Evolutionary conservation across 257 asterid genomes (phyloP).

Genomic region (Henckelia pumila): DNA sequence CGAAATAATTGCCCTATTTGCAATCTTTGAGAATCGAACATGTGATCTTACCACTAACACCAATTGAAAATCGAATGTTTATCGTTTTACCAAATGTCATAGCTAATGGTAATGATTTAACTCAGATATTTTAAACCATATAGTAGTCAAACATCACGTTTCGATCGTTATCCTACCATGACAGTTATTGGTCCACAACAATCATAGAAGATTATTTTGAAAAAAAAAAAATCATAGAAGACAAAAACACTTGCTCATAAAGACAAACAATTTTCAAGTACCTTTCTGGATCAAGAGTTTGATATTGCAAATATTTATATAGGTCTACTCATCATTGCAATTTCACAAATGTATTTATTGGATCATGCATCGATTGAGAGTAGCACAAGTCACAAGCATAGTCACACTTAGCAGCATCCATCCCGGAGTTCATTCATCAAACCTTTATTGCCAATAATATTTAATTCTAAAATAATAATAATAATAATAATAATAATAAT

Average conservation of each 20-base stretch:
- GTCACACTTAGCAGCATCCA: conserved; percentile 9
- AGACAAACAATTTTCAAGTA: conserved; percentile 14
- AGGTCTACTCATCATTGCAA: conserved; percentile 7
- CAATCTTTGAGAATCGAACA: too few species aligned
- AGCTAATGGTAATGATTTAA: too few species aligned
- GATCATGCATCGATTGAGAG: background rate
- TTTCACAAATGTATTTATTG: background rate
- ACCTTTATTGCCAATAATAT: background rate
- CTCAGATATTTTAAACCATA: too few species aligned
- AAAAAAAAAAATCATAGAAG: background rate
- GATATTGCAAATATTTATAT: background rate
- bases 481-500: too few species aligned
- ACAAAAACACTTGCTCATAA: conserved; percentile 13
- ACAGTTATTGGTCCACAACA: background rate
- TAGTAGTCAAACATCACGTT: too few species aligned
- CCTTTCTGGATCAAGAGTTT: conserved; percentile 8
- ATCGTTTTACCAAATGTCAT: too few species aligned
- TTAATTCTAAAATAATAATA: background rate
- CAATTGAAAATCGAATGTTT: too few species aligned
- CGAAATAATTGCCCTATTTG: too few species aligned
- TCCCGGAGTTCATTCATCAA: conserved; percentile 6
- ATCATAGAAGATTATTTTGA: background rate
- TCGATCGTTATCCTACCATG: too few species aligned
- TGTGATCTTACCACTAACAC: too few species aligned
- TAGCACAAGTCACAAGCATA: background rate